Conservation (phyloP, 1,284 basidiomycete species). For the Filobasidium uniguttulatum region DNA sequence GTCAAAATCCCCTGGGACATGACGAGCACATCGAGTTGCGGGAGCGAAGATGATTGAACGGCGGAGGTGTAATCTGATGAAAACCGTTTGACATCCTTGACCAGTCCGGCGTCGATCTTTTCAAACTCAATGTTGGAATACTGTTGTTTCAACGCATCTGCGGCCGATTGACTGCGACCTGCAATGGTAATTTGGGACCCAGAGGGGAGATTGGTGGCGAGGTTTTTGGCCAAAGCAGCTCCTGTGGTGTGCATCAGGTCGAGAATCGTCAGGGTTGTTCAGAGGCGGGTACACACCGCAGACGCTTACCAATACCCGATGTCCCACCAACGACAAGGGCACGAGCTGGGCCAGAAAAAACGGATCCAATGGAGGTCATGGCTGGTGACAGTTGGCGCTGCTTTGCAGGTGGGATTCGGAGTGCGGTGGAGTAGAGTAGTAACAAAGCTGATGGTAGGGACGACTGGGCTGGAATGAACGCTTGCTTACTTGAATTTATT, state of each 20-base stretch:
- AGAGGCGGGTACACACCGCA: neutral
- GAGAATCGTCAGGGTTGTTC: neutral
- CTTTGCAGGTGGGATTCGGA: too few species aligned
- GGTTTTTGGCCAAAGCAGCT: constrained; percentile 9
- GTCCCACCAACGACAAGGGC: constrained; percentile 15
- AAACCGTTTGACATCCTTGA: constrained; percentile 15
- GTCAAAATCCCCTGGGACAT: constrained; percentile 12
- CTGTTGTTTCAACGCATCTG: constrained; percentile 3
- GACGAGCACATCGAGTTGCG: constrained; percentile 10
- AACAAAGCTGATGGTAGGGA: too few species aligned
- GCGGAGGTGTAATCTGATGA: constrained; percentile 4
- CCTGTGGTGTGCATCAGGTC: neutral
- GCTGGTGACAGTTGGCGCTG: too few species aligned
- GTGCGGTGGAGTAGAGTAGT: too few species aligned
- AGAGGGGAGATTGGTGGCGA: constrained; percentile 6
- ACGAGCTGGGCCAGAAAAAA: constrained; percentile 7
- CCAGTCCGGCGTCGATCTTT: constrained; percentile 8
- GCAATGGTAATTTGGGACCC: constrained; percentile 10
- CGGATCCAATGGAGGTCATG: constrained; percentile 3
- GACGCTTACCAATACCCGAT: constrained; percentile 7
- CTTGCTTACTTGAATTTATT: too few species aligned
- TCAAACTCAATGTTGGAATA: constrained; percentile 4
- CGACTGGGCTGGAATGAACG: too few species aligned
- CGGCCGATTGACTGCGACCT: constrained; percentile 8
- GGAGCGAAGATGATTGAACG: neutral